Evolutionary conservation across 2,329 filamentous ascomycete species (phyloP).

Genomic region (Diplodia intermedia): DNA sequence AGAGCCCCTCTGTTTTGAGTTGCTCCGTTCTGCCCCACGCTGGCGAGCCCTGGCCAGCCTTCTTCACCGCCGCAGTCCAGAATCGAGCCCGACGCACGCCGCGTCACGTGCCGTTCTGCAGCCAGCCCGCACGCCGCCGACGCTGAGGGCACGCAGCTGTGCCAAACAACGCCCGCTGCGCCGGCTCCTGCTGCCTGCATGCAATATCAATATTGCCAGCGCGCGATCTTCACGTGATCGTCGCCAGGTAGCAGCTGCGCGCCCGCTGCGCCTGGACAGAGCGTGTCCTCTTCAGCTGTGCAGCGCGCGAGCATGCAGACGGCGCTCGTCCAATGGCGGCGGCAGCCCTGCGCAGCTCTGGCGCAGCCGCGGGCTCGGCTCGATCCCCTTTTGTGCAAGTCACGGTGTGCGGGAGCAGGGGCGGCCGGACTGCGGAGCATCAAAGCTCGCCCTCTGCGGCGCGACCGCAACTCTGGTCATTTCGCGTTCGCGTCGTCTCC

Average conservation of each 20-base stretch:
- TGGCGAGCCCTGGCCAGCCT: constrained; percentile 18
- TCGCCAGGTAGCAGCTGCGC: neutral
- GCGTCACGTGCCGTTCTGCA: constrained; percentile 22
- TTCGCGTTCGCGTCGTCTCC: constrained; percentile 24
- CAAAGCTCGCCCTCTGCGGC: constrained; percentile 25
- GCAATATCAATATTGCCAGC: neutral
- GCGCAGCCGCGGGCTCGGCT: constrained; percentile 24
- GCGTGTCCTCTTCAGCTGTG: too few relatives aligned
- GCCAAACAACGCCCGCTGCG: constrained; percentile 10
- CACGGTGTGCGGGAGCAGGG: constrained; percentile 29
- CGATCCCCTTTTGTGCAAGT: constrained; percentile 29
- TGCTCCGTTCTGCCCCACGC: constrained; percentile 29
- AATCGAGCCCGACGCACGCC: constrained; percentile 7
- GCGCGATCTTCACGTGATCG: constrained; percentile 9
- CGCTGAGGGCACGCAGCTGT: constrained; percentile 3
- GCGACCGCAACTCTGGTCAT: constrained; percentile 30
- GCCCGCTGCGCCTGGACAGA: neutral
- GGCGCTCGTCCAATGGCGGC: constrained; percentile 10
- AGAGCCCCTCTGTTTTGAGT: constrained; percentile 29
- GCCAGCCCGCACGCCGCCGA: constrained; percentile 16
- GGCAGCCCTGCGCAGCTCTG: constrained; percentile 1
- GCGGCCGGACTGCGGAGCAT: constrained; percentile 22
- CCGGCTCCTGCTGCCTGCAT: neutral
- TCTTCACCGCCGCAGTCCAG: constrained; percentile 26
- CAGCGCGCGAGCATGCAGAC: neutral